Evolutionary conservation across 768 basidiomycete genomes (phyloP).

Genomic region (Boletus rufocinnamomeus): DNA sequence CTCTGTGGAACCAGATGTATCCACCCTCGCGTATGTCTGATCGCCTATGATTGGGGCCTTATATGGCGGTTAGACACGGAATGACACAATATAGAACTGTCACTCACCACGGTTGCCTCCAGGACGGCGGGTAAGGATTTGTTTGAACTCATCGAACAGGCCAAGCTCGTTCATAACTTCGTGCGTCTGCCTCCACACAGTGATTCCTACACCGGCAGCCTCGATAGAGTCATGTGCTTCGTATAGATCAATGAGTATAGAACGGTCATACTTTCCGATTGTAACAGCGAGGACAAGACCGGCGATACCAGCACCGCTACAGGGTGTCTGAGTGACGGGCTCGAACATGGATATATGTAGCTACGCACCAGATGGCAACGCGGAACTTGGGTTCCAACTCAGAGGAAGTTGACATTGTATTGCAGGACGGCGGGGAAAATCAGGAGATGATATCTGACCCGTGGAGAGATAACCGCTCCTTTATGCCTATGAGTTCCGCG

Average conservation of each 20-base stretch:
- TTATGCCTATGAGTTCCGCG: no score
- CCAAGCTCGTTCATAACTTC: constrained; percentile 45
- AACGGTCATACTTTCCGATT: constrained; percentile 34
- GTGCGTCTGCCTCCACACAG: constrained; percentile 49
- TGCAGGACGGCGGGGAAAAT: no score
- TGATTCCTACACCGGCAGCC: constrained; percentile 43
- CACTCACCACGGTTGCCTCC: constrained; percentile 5
- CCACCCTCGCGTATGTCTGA: constrained; percentile 38
- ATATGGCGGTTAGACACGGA: neutral
- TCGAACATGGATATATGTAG: no score
- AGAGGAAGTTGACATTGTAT: neutral
- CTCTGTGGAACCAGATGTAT: constrained; percentile 29
- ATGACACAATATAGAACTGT: no score
- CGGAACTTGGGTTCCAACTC: constrained; percentile 13
- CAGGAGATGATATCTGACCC: neutral
- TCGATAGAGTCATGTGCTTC: constrained; percentile 45
- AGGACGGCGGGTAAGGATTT: constrained; percentile 15
- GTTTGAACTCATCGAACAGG: constrained; percentile 36
- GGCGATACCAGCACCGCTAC: constrained; percentile 43
- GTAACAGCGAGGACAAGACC: constrained; percentile 46
- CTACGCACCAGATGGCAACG: constrained; percentile 24
- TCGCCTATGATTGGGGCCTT: constrained; percentile 9
- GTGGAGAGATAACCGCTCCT: no score
- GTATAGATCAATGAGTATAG: constrained; percentile 44
- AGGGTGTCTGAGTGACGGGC: neutral